Evolutionary conservation across 2,329 filamentous ascomycete species (phyloP), one percentile per base, ranked within the genome.

Genomic region (Claviceps spartinae): DNA sequence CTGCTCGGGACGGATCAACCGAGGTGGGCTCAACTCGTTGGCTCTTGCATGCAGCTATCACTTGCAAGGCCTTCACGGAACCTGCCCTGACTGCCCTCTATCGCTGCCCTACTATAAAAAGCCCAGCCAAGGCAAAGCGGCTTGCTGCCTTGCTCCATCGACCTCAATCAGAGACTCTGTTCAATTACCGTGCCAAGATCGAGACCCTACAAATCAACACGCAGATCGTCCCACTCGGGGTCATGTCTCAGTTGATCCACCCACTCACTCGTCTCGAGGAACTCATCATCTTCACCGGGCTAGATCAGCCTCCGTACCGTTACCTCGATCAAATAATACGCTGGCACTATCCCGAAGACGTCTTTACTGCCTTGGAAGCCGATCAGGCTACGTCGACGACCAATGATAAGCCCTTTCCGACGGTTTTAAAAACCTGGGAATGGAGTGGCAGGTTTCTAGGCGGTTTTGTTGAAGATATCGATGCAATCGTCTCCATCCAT

Each of bases 41-140:
- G 84, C 76, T 94, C 6, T 66, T 85, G 9, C 71, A 73, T n/a
- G 69, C 78, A 45, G 80, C 85, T 38, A 72, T 75, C 2, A 69
- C 81, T 16, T 90, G 83, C 58, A 77, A 73, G 49, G 65, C 73
- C 2, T 88, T 90, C 53, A 69, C 78, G 0, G 86, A 89, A 59
- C 84, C 88, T 5, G 86, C 86, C 1, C 67, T 93, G 49, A 81
- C 81, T 5, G 83, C 79, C 1, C 72, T 94, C 5, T 93, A 93
- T 63, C 73, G 76, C 47, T 79, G 73, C 5, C 86, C 86, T 8
- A 81, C 82, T 1, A 69, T 93, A 45, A 73, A 77, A 54, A 67
- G 61, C 38, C 59, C 68, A 51, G 60, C 65, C 52, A 75, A 72
- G 63, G 67, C 70, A 42, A 69, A 68, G 57, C 66, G 67, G n/a